These are phyloP conservation scores for Arachis monticola DNA, from an alignment of 331 rosid genomes.

Conservation along the genomic window DNA sequence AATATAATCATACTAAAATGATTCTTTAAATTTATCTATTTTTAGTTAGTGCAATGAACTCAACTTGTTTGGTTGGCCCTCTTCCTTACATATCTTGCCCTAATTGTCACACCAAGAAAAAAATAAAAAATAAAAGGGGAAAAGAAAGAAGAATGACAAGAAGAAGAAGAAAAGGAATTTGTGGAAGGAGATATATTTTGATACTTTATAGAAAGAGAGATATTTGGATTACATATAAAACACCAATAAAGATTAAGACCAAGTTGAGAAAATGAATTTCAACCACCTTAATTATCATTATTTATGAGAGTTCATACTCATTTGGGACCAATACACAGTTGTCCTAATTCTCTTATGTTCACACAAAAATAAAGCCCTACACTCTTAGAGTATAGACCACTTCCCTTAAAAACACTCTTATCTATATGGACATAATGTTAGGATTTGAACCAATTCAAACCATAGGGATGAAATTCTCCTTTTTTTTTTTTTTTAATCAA, in stretches of 20 bases:
- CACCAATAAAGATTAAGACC: not conserved
- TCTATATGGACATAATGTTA: not conserved
- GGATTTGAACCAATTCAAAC: not conserved
- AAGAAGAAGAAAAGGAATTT: conserved; percentile 2
- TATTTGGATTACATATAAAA: conserved; percentile 36
- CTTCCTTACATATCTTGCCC: conserved; percentile 14
- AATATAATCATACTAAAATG: no score
- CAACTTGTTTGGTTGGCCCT: not conserved
- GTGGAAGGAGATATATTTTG: conserved; percentile 23
- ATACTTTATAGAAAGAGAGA: conserved; percentile 40
- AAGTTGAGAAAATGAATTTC: conserved; percentile 36
- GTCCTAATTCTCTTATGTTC: conserved; percentile 38
- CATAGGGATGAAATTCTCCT: not conserved
- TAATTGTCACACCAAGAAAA: conserved; percentile 34
- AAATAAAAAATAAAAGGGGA: no score
- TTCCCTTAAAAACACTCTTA: conserved; percentile 2
- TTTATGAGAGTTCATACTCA: conserved; percentile 53
- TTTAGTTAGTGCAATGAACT: no score
- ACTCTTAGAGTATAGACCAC: not conserved
- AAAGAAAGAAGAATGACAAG: not conserved
- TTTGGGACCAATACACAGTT: conserved; percentile 54
- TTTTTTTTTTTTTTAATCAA: no score
- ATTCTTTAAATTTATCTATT: no score
- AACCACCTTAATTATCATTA: conserved; percentile 47
- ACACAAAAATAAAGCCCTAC: not conserved